phyloP scores from a whole-genome alignment of 805 yeast species.

The Pichia thaimueangensis region DNA sequence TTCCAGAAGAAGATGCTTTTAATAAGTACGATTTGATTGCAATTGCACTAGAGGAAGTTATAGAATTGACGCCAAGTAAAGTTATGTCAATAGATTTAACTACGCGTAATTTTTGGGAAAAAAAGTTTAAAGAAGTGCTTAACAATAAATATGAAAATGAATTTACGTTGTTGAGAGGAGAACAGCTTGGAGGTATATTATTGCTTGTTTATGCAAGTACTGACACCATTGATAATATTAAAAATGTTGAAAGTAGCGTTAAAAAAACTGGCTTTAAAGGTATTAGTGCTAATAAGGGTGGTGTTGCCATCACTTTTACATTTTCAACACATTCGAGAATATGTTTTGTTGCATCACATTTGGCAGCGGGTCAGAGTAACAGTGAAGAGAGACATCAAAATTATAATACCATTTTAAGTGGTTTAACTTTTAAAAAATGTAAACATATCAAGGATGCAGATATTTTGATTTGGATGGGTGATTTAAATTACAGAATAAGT shows the following conservation, averaged over 20 bases:
- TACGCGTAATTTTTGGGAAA: conserved; percentile 60
- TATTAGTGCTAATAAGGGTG: conserved; percentile 61
- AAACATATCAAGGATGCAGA: conserved; percentile 70
- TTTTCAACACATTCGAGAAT: conserved; percentile 52
- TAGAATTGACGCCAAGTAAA: conserved; percentile 77
- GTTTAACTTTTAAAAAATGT: conserved; percentile 55
- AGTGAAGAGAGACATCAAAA: conserved; percentile 81
- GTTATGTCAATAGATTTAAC: conserved; percentile 72
- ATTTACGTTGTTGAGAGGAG: conserved; percentile 52
- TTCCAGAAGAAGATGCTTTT: conserved; percentile 34
- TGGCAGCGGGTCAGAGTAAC: conserved; percentile 88
- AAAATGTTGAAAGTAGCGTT: conserved; percentile 60
- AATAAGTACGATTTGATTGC: conserved; percentile 62
- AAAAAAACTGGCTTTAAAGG: conserved; percentile 96
- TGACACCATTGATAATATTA: conserved; percentile 43
- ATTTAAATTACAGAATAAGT: conserved; percentile 79
- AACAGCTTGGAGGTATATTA: conserved; percentile 82
- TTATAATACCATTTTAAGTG: conserved; percentile 69
- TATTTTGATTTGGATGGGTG: conserved; percentile 85
- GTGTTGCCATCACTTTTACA: conserved; percentile 49
- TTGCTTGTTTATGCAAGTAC: conserved; percentile 61
- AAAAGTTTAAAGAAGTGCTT: conserved; percentile 43
- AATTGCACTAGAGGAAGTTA: conserved; percentile 84
- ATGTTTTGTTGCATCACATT: conserved; percentile 78
- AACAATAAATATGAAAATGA: conserved; percentile 34